Percentiles rank a stretch among this genome's conserved stretches.
phyloP scores from a whole-genome alignment of 208 protist genomes.

The Leptomonas seymouri region DNA sequence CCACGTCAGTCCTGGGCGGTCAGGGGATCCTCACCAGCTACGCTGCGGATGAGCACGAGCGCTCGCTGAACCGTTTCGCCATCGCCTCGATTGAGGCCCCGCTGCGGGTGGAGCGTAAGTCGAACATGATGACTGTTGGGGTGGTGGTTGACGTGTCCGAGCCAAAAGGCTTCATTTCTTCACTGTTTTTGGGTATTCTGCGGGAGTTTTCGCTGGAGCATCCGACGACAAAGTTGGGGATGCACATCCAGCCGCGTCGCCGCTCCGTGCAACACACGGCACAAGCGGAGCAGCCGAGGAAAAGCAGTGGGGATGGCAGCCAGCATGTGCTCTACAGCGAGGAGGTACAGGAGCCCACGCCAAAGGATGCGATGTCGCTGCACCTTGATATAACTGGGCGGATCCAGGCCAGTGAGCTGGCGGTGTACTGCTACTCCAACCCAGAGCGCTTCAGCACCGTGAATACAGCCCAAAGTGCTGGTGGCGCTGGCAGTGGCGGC shows the following conservation, averaged over 20 bases:
- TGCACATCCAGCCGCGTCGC: neutral
- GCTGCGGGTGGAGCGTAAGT: slow-evolving; percentile 49
- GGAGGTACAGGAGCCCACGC: slow-evolving; percentile 2
- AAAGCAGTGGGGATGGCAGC: neutral
- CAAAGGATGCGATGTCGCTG: slow-evolving; percentile 17
- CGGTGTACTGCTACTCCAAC: slow-evolving; percentile 42
- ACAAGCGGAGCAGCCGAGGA: neutral
- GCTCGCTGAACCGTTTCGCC: slow-evolving; percentile 56
- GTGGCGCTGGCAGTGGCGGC: neutral
- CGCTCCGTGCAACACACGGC: neutral
- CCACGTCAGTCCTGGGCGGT: slow-evolving; percentile 72
- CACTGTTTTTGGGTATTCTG: slow-evolving; percentile 67
- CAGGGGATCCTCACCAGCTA: slow-evolving; percentile 69
- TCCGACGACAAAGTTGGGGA: slow-evolving; percentile 21
- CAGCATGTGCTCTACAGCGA: slow-evolving; percentile 15
- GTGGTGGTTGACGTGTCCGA: slow-evolving; percentile 71
- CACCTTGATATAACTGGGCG: slow-evolving; percentile 61
- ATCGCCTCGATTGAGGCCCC: slow-evolving; percentile 66
- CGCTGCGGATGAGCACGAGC: slow-evolving; percentile 40
- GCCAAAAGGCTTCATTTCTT: slow-evolving; percentile 64
- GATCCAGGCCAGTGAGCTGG: slow-evolving; percentile 47
- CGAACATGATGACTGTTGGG: slow-evolving; percentile 35
- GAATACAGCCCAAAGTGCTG: neutral
- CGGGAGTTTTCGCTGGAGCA: slow-evolving; percentile 59
- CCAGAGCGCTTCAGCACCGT: slow-evolving; percentile 23